Evolutionary conservation across 2,329 filamentous ascomycete genomes (phyloP).

Genomic region (Xylaria arbuscula): DNA sequence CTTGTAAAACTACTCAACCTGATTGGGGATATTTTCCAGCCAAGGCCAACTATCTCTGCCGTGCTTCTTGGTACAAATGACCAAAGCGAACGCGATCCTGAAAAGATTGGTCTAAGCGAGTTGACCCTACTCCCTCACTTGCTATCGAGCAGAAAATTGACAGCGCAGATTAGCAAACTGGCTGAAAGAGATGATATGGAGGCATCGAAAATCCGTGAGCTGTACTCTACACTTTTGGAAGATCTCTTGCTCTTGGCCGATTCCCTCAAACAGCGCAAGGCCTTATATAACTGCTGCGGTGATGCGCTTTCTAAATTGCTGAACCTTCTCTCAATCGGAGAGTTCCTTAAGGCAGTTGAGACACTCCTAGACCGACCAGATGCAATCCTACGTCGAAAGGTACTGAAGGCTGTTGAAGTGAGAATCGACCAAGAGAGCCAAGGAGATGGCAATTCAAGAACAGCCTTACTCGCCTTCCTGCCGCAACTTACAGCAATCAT

Average conservation of each 20-base stretch:
- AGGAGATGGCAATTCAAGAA: conserved; percentile 74
- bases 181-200: conserved; percentile 73
- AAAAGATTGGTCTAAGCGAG: conserved; percentile 64
- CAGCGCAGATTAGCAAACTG: conserved; percentile 65
- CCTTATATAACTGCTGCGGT: conserved; percentile 69
- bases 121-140: conserved; percentile 68
- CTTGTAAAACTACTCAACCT: conserved; percentile 82
- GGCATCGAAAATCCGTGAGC: conserved; percentile 71
- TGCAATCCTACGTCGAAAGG: conserved; percentile 80
- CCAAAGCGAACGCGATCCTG: conserved; percentile 59
- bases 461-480: conserved; percentile 80
- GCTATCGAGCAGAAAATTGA: conserved; percentile 67
- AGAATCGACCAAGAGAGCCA: conserved; percentile 80
- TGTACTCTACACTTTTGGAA: conserved; percentile 77
- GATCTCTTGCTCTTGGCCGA: conserved; percentile 74
- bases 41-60: conserved; percentile 79
- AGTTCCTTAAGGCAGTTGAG: conserved; percentile 91
- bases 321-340: conserved; percentile 83
- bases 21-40: conserved; percentile 77
- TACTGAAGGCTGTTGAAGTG: conserved; percentile 81
- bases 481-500: conserved; percentile 83
- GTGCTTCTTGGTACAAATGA: conserved; percentile 72
- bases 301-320: conserved; percentile 83
- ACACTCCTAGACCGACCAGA: conserved; percentile 81
- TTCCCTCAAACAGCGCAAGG: conserved; percentile 66